These are phyloP conservation scores for Pulveroboletus sp. DNA, from an alignment of 768 basidiomycete genomes.

Conservation along the genomic window DNA sequence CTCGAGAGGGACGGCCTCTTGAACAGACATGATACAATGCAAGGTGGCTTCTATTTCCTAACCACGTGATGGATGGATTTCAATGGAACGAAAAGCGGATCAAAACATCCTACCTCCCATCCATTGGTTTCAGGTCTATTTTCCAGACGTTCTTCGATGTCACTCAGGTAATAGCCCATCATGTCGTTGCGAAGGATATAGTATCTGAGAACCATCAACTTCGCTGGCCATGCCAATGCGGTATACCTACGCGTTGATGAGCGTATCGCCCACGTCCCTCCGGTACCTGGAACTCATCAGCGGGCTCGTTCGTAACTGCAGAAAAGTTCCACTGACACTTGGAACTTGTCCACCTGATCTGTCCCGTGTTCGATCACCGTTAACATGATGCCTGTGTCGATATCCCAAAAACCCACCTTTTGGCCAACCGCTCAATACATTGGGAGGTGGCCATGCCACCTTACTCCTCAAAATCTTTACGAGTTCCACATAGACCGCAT, in stretches of 20 bases:
- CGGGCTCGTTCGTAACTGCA: not conserved
- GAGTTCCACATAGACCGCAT: conserved; percentile 75
- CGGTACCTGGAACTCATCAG: conserved; percentile 54
- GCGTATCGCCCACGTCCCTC: conserved; percentile 80
- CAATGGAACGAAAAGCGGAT: not conserved
- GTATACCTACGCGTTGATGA: conserved; percentile 75
- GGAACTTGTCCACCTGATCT: conserved; percentile 80
- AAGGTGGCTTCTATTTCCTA: conserved; percentile 85
- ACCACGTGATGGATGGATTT: conserved; percentile 2
- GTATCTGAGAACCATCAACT: conserved; percentile 46
- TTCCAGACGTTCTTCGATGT: conserved; percentile 53
- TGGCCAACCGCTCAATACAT: conserved; percentile 48
- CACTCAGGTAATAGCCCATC: conserved; percentile 64
- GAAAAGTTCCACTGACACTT: conserved; percentile 49
- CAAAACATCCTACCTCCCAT: conserved; percentile 65
- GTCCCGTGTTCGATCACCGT: conserved; percentile 2
- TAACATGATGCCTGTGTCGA: no score
- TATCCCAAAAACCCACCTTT: conserved; percentile 74
- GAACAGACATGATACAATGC: conserved; percentile 80
- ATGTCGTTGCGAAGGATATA: conserved; percentile 85
- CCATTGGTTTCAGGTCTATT: conserved; percentile 41
- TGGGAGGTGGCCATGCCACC: conserved; percentile 61
- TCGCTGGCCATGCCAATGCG: not conserved
- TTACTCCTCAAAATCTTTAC: conserved; percentile 70
- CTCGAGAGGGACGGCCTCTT: conserved; percentile 75